Conservation (phyloP, 1,139 yeast species). For the Meyerozyma carpophila region DNA sequence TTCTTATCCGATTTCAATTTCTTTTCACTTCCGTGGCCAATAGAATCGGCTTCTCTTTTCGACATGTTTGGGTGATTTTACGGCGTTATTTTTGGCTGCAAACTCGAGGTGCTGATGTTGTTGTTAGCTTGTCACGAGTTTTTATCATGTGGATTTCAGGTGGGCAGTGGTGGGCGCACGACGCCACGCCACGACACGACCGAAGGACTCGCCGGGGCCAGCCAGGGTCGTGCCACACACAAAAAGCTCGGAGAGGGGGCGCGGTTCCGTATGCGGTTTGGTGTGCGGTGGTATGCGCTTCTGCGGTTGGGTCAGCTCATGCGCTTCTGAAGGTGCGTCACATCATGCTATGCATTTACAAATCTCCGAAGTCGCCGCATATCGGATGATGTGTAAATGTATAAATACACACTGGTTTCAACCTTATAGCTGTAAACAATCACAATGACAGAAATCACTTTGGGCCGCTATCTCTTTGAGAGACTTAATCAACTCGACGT, state of each 20-base stretch:
- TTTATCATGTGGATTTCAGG: conserved; percentile 26
- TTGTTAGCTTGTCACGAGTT: conserved; percentile 18
- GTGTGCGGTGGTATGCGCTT: neutral
- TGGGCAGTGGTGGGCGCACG: conserved; percentile 8
- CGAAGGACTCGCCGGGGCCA: too few relatives aligned
- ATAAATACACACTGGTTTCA: neutral
- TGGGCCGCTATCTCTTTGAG: conserved; percentile 41
- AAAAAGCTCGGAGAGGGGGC: too few relatives aligned
- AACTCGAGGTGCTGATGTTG: conserved; percentile 2
- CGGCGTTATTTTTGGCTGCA: neutral
- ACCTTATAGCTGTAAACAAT: neutral
- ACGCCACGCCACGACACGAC: neutral
- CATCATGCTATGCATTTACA: neutral
- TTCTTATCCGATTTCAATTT: conserved; percentile 25
- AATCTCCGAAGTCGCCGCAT: neutral
- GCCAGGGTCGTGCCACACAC: too few relatives aligned
- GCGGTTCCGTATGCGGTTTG: too few relatives aligned
- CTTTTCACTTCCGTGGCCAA: conserved; percentile 15
- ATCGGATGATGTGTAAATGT: neutral
- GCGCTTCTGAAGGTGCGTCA: neutral
- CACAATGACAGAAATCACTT: conserved; percentile 32
- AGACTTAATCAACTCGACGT: conserved; percentile 38
- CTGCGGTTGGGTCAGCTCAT: neutral
- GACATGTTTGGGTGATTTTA: conserved; percentile 12
- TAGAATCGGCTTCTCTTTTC: conserved; percentile 25